Conservation (phyloP, 2,329 filamentous ascomycete genomes). For the Alternaria sp. region DNA sequence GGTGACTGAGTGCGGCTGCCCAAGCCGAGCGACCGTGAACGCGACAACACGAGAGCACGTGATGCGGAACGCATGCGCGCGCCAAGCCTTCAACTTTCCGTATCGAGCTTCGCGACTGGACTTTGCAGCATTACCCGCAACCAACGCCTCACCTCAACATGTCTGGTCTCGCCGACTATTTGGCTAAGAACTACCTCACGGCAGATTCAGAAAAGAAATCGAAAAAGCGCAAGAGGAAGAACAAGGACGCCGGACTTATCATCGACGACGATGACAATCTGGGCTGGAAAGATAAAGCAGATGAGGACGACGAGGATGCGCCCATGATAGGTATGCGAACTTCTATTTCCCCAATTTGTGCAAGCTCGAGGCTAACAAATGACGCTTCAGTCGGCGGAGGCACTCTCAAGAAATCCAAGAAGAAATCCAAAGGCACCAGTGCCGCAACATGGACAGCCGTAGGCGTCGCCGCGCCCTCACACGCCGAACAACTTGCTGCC, state of each 20-base stretch:
- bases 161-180: conserved; percentile 75
- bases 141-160: conserved; percentile 47
- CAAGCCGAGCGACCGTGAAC: conserved; percentile 15
- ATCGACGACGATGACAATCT: conserved; percentile 62
- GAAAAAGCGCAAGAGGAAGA: conserved; percentile 60
- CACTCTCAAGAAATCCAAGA: conserved; percentile 62
- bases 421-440: conserved; percentile 56
- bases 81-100: conserved; percentile 16
- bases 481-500: conserved; percentile 68
- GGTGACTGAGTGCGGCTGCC: conserved; percentile 1
- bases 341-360: conserved; percentile 24
- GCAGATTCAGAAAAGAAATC: conserved; percentile 62
- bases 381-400: conserved; percentile 42
- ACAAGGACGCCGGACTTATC: conserved; percentile 51
- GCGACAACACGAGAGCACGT: conserved; percentile 38
- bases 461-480: conserved; percentile 58
- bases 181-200: conserved; percentile 89
- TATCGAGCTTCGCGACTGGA: conserved; percentile 2
- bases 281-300: conserved; percentile 58
- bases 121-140: conserved; percentile 7
- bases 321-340: conserved; percentile 48
- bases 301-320: conserved; percentile 63
- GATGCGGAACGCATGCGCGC: not conserved
- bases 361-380: conserved; percentile 21
- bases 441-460: conserved; percentile 71